A percentile compares a stretch with the other conserved stretches of the same genome.
phyloP scores from a whole-genome alignment of 495 filamentous ascomycete genomes.

The Aspergillus incahuasiensis region DNA sequence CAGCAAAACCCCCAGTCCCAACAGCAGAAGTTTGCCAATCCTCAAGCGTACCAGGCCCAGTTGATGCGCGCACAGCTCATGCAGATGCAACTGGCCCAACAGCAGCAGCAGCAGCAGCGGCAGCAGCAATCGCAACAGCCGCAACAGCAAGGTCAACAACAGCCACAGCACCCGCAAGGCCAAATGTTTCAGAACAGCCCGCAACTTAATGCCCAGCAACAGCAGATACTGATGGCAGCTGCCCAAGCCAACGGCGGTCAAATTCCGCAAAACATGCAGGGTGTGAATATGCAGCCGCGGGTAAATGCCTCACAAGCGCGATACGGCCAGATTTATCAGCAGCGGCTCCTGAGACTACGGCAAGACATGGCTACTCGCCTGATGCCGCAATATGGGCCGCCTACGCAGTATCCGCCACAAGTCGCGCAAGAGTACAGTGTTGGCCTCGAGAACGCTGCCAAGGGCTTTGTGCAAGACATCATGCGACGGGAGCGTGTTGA shows the following conservation, averaged over 20 bases:
- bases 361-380: slow-evolving; percentile 38
- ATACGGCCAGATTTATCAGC: slow-evolving; percentile 37
- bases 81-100: slow-evolving; percentile 40
- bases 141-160: slow-evolving; percentile 17
- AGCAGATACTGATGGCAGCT: slow-evolving; percentile 40
- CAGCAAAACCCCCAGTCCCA: slow-evolving; percentile 37
- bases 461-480: slow-evolving; percentile 43
- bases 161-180: slow-evolving; percentile 28
- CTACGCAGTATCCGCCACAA: slow-evolving; percentile 40
- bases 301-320: slow-evolving; percentile 27
- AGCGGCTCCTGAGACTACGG: slow-evolving; percentile 32
- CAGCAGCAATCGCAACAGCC: slow-evolving; percentile 38
- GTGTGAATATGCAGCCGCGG: slow-evolving; percentile 24
- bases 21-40: slow-evolving; percentile 33
- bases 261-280: slow-evolving; percentile 30
- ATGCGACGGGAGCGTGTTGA: slow-evolving; percentile 42
- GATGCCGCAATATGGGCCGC: slow-evolving; percentile 39
- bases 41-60: slow-evolving; percentile 45
- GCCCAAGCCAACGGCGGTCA: slow-evolving; percentile 41
- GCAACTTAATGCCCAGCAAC: slow-evolving; percentile 36
- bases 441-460: slow-evolving; percentile 35
- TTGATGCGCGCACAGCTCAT: slow-evolving; percentile 38
- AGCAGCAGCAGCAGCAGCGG: slow-evolving; percentile 37
- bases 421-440: slow-evolving; percentile 37
- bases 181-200: slow-evolving; percentile 32